Percentiles rank a stretch among this genome's conserved stretches.
Conservation (phyloP, 2,329 filamentous ascomycete genomes). For the Paecilomyces variotii region DNA sequence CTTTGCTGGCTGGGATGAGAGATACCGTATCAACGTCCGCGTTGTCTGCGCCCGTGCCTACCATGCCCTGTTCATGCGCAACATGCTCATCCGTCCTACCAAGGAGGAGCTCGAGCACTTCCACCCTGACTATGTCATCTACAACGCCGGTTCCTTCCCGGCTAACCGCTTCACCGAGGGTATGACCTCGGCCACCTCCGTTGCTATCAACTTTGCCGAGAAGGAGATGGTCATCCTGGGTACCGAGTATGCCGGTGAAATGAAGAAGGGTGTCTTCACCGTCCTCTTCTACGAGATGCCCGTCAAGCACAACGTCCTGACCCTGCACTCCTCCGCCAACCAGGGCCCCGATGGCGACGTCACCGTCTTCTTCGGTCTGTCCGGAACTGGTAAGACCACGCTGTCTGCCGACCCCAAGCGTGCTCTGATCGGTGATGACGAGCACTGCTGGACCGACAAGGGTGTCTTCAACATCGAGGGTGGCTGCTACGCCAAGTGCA, state of each 20-base stretch:
- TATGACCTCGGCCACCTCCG: slow-evolving; percentile 97
- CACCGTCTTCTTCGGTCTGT: slow-evolving; percentile 98
- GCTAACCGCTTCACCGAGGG: slow-evolving; percentile 96
- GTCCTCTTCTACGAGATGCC: slow-evolving; percentile 99
- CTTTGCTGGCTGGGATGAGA: slow-evolving; percentile 96
- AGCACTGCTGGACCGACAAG: slow-evolving; percentile 97
- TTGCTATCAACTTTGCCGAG: slow-evolving; percentile 97
- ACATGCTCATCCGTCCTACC: slow-evolving; percentile 96
- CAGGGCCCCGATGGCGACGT: slow-evolving; percentile 92
- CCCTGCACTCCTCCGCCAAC: slow-evolving; percentile 96
- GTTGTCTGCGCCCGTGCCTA: slow-evolving; percentile 98
- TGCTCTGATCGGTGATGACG: slow-evolving; percentile 92
- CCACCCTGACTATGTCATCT: slow-evolving; percentile 99
- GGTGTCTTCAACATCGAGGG: slow-evolving; percentile 99
- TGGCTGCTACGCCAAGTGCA: slow-evolving; percentile 98
- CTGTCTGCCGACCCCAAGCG: slow-evolving; percentile 95
- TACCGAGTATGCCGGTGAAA: slow-evolving; percentile 95
- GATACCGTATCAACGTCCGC: slow-evolving; percentile 94
- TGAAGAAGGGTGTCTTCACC: slow-evolving; percentile 98
- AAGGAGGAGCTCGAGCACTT: slow-evolving; percentile 92
- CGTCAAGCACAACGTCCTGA: slow-evolving; percentile 98
- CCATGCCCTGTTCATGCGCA: slow-evolving; percentile 99
- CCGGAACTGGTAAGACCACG: slow-evolving; percentile 97
- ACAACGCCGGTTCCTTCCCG: slow-evolving; percentile 97
- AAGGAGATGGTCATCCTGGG: slow-evolving; percentile 99